Evolutionary conservation across 345 rosid genomes (phyloP).

Genomic region (Gossypium herbaceum): DNA sequence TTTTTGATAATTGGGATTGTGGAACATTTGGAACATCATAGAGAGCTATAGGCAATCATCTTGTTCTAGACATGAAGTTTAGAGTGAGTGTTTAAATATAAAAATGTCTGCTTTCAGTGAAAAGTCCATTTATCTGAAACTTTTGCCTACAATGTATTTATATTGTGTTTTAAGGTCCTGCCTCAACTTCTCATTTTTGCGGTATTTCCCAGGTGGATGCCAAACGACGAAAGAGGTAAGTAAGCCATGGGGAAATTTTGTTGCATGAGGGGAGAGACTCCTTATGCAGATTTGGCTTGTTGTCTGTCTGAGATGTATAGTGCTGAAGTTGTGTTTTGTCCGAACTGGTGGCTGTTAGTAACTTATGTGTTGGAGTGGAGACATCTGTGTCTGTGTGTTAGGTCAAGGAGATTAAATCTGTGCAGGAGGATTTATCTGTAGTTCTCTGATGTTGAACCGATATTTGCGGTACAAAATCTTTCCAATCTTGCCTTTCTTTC

Average conservation of each 20-base stretch:
- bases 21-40: background rate
- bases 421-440: slow-evolving; percentile 20
- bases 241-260: slow-evolving; percentile 9
- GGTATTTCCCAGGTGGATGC: slow-evolving; percentile 45
- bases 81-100: background rate
- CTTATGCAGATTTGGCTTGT: slow-evolving; percentile 28
- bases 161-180: background rate
- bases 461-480: background rate
- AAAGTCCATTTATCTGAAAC: background rate
- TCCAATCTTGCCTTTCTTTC: background rate
- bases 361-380: background rate
- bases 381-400: slow-evolving; percentile 22
- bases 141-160: background rate
- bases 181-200: background rate
- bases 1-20: background rate
- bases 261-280: slow-evolving; percentile 13
- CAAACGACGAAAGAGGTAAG: slow-evolving; percentile 61
- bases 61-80: background rate
- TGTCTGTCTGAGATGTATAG: slow-evolving; percentile 44
- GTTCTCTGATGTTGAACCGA: background rate
- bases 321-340: slow-evolving; percentile 27
- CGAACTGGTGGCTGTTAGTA: slow-evolving; percentile 23
- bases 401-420: slow-evolving; percentile 26
- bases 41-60: background rate
- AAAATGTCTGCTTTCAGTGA: background rate